Conservation (phyloP, 805 yeast genomes). For the Wickerhamomyces xylosicus region DNA sequence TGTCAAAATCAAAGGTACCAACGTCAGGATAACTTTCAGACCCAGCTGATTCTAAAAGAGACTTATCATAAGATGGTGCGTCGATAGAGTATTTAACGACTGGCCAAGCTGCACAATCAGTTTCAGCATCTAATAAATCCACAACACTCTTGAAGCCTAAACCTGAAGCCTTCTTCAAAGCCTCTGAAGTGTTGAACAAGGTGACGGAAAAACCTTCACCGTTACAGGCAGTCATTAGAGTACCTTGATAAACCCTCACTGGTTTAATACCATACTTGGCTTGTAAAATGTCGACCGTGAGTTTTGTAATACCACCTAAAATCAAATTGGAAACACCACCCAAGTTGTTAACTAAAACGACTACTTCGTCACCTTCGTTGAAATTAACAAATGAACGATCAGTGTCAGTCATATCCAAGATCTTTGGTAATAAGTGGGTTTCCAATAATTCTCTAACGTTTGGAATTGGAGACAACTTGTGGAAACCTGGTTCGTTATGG, state of each 20-base stretch:
- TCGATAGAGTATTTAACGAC: conserved; percentile 16
- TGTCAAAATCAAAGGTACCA: conserved; percentile 25
- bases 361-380: conserved; percentile 50
- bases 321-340: conserved; percentile 87
- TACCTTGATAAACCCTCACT: conserved; percentile 58
- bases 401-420: conserved; percentile 50
- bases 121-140: conserved; percentile 54
- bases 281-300: conserved; percentile 42
- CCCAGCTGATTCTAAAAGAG: conserved; percentile 17
- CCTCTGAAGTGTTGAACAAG: conserved; percentile 55
- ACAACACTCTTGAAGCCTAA: conserved; percentile 28
- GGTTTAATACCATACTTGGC: conserved; percentile 49
- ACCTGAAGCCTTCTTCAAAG: conserved; percentile 25
- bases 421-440: conserved; percentile 46
- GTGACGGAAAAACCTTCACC: conserved; percentile 91
- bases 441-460: conserved; percentile 48
- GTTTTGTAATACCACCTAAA: conserved; percentile 58
- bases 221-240: conserved; percentile 81
- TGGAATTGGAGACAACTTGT: conserved; percentile 48
- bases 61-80: conserved; percentile 22
- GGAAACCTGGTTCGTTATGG: conserved; percentile 88
- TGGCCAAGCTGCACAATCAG: conserved; percentile 80
- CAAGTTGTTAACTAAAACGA: conserved; percentile 68
- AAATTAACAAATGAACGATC: conserved; percentile 81
- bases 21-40: conserved; percentile 23